Percentiles rank a stretch among this genome's conserved stretches.
phyloP scores from a whole-genome alignment of 23 red algal species.

The Gracilaria gracilis region DNA sequence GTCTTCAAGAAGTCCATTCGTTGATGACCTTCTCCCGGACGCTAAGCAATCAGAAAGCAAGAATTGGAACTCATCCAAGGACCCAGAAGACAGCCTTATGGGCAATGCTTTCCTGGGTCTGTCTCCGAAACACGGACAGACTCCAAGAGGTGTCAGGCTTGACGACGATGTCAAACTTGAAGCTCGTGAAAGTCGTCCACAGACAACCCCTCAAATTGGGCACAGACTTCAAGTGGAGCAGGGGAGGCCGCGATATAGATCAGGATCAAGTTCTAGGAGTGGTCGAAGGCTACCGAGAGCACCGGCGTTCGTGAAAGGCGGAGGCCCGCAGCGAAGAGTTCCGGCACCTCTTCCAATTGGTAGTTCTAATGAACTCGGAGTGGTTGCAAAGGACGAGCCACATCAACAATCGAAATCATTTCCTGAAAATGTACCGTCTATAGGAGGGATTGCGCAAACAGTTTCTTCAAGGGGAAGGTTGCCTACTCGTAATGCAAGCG shows the following conservation, averaged over 20 bases:
- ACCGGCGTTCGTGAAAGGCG: conserved; percentile 77
- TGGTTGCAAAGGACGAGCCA: neutral
- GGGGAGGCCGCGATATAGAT: neutral
- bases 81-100: conserved; percentile 20
- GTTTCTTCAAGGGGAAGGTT: neutral
- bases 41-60: neutral
- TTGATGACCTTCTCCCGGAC: neutral
- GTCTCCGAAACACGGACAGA: conserved; percentile 30
- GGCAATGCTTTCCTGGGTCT: conserved; percentile 43
- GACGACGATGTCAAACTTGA: conserved; percentile 40
- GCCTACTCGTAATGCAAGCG: neutral
- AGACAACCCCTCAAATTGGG: neutral
- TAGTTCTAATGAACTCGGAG: conserved; percentile 10
- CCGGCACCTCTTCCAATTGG: conserved; percentile 45
- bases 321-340: conserved; percentile 58
- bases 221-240: neutral
- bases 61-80: conserved; percentile 1
- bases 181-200: conserved; percentile 11
- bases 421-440: neutral
- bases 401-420: neutral
- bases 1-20: conserved; percentile 21
- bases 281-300: conserved; percentile 61
- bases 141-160: conserved; percentile 52
- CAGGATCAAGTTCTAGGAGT: conserved; percentile 2
- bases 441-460: neutral